Evolutionary conservation across 345 rosid species (phyloP), one percentile per base, ranked within the genome.

Genomic region (Xanthoceras sorbifolium): DNA sequence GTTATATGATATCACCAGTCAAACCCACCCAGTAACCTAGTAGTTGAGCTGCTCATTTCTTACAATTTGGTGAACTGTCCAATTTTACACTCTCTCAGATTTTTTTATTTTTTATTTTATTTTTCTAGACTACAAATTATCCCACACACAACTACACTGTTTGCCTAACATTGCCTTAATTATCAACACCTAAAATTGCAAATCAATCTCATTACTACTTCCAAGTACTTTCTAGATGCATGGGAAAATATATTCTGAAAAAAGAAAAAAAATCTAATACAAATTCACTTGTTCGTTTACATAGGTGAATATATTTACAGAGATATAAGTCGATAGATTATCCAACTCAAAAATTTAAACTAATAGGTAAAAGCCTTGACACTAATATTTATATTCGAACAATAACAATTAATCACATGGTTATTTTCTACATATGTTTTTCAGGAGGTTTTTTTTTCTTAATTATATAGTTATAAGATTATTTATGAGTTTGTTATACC

Each of bases 41-140:
- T 81, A 59, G 88, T 78, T 85, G 83, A 83, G 76, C 88, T 78
- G 82, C 83, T 76, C 23, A 22, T 67, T 61, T 77, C 73, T 48
- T 67, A 64, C 76, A 44, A 71, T 83, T 83, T 38, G 84, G 81
- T 81, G 70, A 80, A 23, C 83, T 10, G 44, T 78, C 52, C n/a
- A 31, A 34, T 46, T 61, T 79, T 81, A 59, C 74, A 62, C 79
- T 36, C 54, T 5, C 22, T 44, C 34, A 62, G 61, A n/a, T n/a
- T n/a, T 15, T 48, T 15, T 6, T 18, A n/a, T 18, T 54, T 54
- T 20, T 18, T 18, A 20, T n/a, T 54, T 20, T 12, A 38, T 26
- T 55, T 17, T 64, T 79, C 44, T 57, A 32, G 54, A 55, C 1
- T 50, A 20, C 46, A 36, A n/a, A 50, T 9, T 18, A 62, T 25